Evolutionary conservation across 164 flowering plant species (phyloP), one percentile per base, ranked within the genome.

Genomic region (Pachysandra terminalis): DNA sequence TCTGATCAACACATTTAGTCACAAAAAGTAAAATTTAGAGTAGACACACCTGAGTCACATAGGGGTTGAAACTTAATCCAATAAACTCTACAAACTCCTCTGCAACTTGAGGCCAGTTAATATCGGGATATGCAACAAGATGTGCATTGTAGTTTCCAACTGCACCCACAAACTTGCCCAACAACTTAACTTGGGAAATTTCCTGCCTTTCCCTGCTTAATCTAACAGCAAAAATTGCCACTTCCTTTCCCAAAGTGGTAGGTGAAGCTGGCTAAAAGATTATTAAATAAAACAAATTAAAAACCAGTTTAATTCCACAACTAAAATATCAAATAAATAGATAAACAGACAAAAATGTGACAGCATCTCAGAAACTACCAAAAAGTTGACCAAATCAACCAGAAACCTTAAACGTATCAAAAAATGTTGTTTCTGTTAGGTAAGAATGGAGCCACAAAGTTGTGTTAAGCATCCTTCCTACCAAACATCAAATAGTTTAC

Each of bases 131-230:
- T 67, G 98, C 96, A 74, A 75, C 84, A 63, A 92, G 72, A 83
- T 95, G 99, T 12, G 99, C 97, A 81, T 90, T 92, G 74, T 92
- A 92, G 52, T 92, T 95, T 59, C 99, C 98, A 73, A 90, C 94
- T 16, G 98, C 99, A 76, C 98, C 99, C 58, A 96, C 94, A 81
- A 95, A 90, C 80, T 95, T 95, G 63, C 99, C 97, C 81, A 86
- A 66, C 14, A 90, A 70, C 70, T 79, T 76, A 71, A 86, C 82
- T 71, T 81, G 72, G 69, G 90, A 86, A 65, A 89, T 71, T 12
- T 73, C 71, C 59, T 56, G 65, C 74, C 89, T 85, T 79, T 86
- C 86, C 68, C 78, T 73, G 76, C 87, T 84, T 74, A 92, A 78
- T 72, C 99, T 87, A 69, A 78, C 72, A 66, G 85, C 89, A 77